A percentile compares a stretch with the other conserved stretches of the same genome.
Conservation (phyloP, 768 basidiomycete genomes). For the Mrakia blollopis region DNA sequence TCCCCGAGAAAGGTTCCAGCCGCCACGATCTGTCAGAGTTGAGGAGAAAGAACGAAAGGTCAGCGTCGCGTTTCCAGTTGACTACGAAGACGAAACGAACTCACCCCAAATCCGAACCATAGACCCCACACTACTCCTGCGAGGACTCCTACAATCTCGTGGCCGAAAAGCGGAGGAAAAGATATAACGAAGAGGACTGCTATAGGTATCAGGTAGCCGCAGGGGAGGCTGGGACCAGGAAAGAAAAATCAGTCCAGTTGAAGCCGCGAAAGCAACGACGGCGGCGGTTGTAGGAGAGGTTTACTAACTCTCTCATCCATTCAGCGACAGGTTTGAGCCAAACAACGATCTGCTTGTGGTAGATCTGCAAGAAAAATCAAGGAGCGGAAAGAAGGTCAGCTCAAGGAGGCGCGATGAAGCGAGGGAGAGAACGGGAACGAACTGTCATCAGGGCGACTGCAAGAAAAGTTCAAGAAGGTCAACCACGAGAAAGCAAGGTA, state of each 20-base stretch:
- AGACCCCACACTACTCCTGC: constrained; percentile 85
- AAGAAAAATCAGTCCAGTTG: background rate
- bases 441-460: constrained; percentile 12
- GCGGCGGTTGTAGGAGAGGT: background rate
- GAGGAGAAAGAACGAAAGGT: background rate
- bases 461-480: background rate
- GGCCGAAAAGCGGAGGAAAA: constrained; percentile 68
- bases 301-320: constrained; percentile 53
- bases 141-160: constrained; percentile 54
- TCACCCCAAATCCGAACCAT: constrained; percentile 70
- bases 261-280: background rate
- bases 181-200: constrained; percentile 19
- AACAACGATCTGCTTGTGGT: constrained; percentile 65
- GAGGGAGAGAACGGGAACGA: background rate
- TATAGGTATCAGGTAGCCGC: background rate
- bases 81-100: constrained; percentile 75
- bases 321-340: constrained; percentile 63
- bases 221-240: background rate
- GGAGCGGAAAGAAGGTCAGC: constrained; percentile 33
- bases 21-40: too few species aligned
- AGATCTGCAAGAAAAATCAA: constrained; percentile 56
- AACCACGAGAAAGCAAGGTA: too few species aligned
- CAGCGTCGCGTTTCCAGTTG: constrained; percentile 45
- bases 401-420: background rate
- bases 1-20: constrained; percentile 75